A percentile compares a stretch with the other conserved stretches of the same genome.
Conservation (phyloP, 2,329 filamentous ascomycete species). For the Huntiella bhutanensis region DNA sequence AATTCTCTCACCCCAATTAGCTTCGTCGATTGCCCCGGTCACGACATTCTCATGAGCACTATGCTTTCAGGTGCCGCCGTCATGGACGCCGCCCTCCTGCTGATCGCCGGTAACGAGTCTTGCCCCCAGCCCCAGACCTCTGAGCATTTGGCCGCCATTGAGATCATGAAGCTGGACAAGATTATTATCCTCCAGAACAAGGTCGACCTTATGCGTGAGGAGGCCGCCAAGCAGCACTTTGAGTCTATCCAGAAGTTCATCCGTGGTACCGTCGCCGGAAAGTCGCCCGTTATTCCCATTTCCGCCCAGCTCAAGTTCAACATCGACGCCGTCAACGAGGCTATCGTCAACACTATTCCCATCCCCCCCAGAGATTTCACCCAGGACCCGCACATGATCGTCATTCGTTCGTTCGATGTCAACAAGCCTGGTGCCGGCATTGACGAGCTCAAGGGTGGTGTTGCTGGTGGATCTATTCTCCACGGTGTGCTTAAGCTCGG, state of each 20-base stretch:
- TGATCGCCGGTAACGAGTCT: constrained; percentile 95
- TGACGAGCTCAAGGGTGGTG: constrained; percentile 94
- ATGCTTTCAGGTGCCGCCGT: constrained; percentile 99
- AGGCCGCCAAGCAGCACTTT: constrained; percentile 83
- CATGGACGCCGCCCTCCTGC: constrained; percentile 93
- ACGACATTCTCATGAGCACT: constrained; percentile 99
- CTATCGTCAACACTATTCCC: constrained; percentile 86
- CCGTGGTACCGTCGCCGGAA: constrained; percentile 86
- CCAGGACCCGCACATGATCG: constrained; percentile 90
- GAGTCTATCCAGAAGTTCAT: constrained; percentile 98
- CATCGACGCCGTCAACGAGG: constrained; percentile 94
- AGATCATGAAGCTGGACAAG: constrained; percentile 99
- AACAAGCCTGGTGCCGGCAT: constrained; percentile 99
- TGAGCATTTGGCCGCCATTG: constrained; percentile 94
- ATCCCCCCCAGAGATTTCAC: constrained; percentile 82
- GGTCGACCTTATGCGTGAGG: constrained; percentile 95
- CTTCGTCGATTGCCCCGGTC: constrained; percentile 95
- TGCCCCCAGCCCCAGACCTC: constrained; percentile 97
- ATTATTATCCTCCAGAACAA: constrained; percentile 99
- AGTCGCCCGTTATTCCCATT: constrained; percentile 89
- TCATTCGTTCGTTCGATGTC: constrained; percentile 97
- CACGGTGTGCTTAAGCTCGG: constrained; percentile 93
- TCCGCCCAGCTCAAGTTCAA: constrained; percentile 98
- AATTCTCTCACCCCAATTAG: constrained; percentile 23
- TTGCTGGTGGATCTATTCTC: constrained; percentile 90